Evolutionary conservation across 306 rosid species (phyloP).

Genomic region (Abrus pulchellus): DNA sequence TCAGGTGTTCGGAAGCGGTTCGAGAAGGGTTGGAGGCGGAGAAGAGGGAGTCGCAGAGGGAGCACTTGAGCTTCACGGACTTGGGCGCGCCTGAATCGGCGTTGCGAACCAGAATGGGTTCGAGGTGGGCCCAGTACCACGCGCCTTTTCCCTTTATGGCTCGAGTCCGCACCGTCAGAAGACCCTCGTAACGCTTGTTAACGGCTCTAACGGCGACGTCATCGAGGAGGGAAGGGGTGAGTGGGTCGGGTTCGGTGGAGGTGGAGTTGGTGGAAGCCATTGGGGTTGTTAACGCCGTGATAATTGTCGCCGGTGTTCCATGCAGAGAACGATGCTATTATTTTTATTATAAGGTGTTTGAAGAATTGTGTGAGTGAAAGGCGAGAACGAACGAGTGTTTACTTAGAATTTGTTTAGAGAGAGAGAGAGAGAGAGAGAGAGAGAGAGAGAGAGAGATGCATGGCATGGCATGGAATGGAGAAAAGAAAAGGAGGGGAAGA

Average conservation of each 20-base stretch:
- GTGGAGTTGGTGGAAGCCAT: slow-evolving; percentile 72
- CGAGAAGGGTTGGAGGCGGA: slow-evolving; percentile 91
- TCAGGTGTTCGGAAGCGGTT: slow-evolving; percentile 89
- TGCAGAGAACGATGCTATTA: not conserved
- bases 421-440: slow-evolving; percentile 14
- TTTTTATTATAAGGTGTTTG: slow-evolving; percentile 21
- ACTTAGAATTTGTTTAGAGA: not conserved
- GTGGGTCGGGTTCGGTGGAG: slow-evolving; percentile 54
- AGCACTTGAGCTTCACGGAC: slow-evolving; percentile 82
- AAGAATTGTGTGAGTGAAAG: slow-evolving; percentile 19
- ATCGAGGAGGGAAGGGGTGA: slow-evolving; percentile 33
- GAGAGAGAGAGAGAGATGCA: not conserved
- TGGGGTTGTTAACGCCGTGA: not conserved
- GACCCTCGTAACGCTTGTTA: slow-evolving; percentile 75
- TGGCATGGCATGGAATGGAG: not conserved
- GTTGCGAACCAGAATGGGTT: slow-evolving; percentile 70
- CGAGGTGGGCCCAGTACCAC: slow-evolving; percentile 91
- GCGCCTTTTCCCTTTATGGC: slow-evolving; percentile 92
- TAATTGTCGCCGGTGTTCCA: slow-evolving; percentile 13
- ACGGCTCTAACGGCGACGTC: slow-evolving; percentile 62
- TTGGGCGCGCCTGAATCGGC: slow-evolving; percentile 60
- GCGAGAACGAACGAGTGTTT: not conserved
- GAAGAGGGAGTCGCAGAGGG: slow-evolving; percentile 75
- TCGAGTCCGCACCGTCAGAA: slow-evolving; percentile 72
- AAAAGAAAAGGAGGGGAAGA: not conserved